These are phyloP conservation scores for Passalora sequoiae DNA, from an alignment of 2,329 filamentous ascomycete species.

Conservation along the genomic window DNA sequence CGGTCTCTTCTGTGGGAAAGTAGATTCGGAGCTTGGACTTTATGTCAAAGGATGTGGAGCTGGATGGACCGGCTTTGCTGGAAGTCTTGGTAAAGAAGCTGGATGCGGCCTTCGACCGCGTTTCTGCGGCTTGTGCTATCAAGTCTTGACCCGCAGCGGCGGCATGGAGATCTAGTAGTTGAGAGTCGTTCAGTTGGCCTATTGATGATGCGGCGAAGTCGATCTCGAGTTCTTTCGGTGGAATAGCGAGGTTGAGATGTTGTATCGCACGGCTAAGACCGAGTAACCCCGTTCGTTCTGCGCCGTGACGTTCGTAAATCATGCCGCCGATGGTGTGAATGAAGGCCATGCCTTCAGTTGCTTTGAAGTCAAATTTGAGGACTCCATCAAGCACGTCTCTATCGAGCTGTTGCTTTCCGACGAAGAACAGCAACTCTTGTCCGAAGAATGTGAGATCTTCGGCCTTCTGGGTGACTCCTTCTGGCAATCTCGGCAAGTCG, in stretches of 20 bases:
- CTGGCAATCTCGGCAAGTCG: conserved; percentile 64
- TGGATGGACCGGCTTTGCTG: neutral
- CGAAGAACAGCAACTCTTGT: conserved; percentile 65
- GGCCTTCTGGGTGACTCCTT: conserved; percentile 24
- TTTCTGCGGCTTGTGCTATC: conserved; percentile 18
- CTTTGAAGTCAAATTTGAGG: conserved; percentile 72
- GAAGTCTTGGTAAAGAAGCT: conserved; percentile 24
- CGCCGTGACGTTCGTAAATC: conserved; percentile 31
- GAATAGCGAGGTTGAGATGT: conserved; percentile 53
- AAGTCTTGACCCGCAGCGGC: conserved; percentile 49
- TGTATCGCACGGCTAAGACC: conserved; percentile 65
- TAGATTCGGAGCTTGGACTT: conserved; percentile 63
- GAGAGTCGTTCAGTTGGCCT: conserved; percentile 65
- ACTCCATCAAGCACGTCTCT: conserved; percentile 63
- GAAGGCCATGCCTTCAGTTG: conserved; percentile 68
- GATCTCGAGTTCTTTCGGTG: conserved; percentile 22
- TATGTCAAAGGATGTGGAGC: neutral
- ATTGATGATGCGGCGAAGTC: conserved; percentile 79
- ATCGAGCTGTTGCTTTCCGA: conserved; percentile 61
- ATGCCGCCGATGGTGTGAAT: conserved; percentile 65
- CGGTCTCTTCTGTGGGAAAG: conserved; percentile 69
- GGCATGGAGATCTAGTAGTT: conserved; percentile 57
- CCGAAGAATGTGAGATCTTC: conserved; percentile 54
- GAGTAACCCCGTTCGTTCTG: conserved; percentile 61
- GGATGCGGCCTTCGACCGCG: conserved; percentile 19